These are phyloP conservation scores for Skeletonema marinoi DNA, from an alignment of 108 stramenopile species.

Conservation along the genomic window DNA sequence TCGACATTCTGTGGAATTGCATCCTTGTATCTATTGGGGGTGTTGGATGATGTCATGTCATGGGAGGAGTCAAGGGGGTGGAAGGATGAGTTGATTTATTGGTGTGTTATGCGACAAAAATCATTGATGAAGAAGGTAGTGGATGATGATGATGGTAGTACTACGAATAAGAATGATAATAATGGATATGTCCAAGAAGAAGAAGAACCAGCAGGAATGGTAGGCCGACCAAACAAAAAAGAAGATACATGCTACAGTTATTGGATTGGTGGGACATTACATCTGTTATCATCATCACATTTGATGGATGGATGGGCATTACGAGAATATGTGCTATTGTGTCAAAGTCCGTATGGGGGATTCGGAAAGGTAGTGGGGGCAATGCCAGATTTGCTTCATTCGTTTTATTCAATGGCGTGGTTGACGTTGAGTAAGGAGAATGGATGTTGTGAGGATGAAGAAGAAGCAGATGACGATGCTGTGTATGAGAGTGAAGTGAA, in stretches of 20 bases:
- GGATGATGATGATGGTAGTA: background rate
- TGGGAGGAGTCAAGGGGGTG: conserved; percentile 26
- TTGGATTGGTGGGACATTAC: conserved; percentile 91
- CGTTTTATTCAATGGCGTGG: conserved; percentile 88
- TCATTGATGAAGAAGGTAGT: conserved; percentile 1
- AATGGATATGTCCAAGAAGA: conserved; percentile 16
- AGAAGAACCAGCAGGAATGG: conserved; percentile 61
- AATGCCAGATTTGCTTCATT: conserved; percentile 88
- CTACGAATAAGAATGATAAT: background rate
- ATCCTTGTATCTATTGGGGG: conserved; percentile 65
- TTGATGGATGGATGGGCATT: conserved; percentile 60
- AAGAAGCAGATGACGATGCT: background rate
- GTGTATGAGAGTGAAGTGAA: conserved; percentile 17
- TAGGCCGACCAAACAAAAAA: conserved; percentile 87
- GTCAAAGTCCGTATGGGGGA: conserved; percentile 72
- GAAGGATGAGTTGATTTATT: conserved; percentile 61
- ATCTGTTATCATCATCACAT: conserved; percentile 49
- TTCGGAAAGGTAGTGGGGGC: conserved; percentile 74
- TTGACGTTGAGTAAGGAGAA: conserved; percentile 42
- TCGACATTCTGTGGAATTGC: conserved; percentile 88
- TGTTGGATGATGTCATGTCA: conserved; percentile 56
- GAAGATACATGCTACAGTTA: conserved; percentile 92
- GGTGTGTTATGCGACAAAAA: conserved; percentile 75
- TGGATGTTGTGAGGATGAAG: conserved; percentile 18
- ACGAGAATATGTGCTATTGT: conserved; percentile 58